Evolutionary conservation across 1,284 basidiomycete species (phyloP), one percentile per base, ranked within the genome.

Genomic region (Apiotrichum gracile): DNA sequence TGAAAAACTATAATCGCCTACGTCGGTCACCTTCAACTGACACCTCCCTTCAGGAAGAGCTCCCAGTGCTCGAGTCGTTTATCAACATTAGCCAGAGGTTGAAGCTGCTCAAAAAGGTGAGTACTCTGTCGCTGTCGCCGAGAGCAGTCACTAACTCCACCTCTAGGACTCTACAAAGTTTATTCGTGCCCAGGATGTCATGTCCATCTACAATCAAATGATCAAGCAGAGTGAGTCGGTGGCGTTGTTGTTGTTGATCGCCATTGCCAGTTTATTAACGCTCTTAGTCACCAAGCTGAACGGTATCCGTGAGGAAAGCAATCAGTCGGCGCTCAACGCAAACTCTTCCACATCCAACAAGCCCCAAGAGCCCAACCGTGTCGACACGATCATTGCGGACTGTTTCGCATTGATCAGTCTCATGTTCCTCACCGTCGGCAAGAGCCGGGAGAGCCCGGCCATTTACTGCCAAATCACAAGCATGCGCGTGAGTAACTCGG

Each of bases 401-500:
- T 90, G 94, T 43, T 96, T 97, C 77, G 87, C 85, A 67, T 80
- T 94, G 34, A 81, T 92, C 44, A 90, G 88, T n/a, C 80, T 92
- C 52, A 91, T 91, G 79, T 94, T 90, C 78, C 82, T 93, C 61
- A 91, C 90, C 33, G 90, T 97, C 62, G 92, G 92, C 43, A 92
- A 91, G 78, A 91, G 88, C 47, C 83, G 85, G 60, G 92, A 96
- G 76, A 86, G 86, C 21, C 91, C 91, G 0, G 92, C 91, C 19
- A 89, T 87, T 0, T 97, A 93, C 73, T 91, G 88, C 59, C 92
- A 96, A 70, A 85, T 97, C 58, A 88, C 91, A 31, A 91, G 86
- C 57, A 94, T 96, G 84, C 78, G 87, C 75, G 91, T 93, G 67
- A 81, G 88, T 85, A 47, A 21, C n/a, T 5, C 7, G 8, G n/a